Base-by-base conservation (phyloP, 2,329 filamentous ascomycete species). In the Fusarium devonianum region DNA sequence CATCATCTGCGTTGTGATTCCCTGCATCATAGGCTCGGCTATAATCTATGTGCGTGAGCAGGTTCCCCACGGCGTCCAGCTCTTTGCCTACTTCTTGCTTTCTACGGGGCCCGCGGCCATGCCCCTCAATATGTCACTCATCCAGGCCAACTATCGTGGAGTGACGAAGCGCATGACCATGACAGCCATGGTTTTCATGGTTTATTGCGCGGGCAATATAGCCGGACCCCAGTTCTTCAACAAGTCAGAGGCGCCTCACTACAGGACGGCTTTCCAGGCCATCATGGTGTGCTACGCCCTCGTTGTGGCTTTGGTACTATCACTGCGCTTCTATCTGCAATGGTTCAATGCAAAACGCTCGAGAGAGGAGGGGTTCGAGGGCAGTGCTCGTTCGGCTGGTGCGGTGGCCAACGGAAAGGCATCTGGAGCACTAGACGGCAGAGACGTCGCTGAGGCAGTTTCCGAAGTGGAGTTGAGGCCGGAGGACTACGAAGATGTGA, bases 101-200 rank as follows among this genome's bases (percentile, higher is more conserved):
- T 77, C 77, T 1, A 77, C 78, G 0, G 81, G 81, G 0, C 77
- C 82, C 0, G 73, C 78, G 0, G 77, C 77, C 2, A 74, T 85
- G 68, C 81, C 82, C 0, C 73, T 85, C 2, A 74, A 75, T 8
- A 74, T 84, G 68, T 77, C 81, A 0, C 75, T 84, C 1, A 76
- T 83, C 4, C 78, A 81, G 62, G 73, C 78, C 12, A 84, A 84
- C 62, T 81, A 77, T 56, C 74, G 77, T 11, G 81, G 81, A 12
- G 78, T 82, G 14, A 82, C 81, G 21, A 84, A 84, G 71, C 84
- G 83, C 67, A 81, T 82, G 75, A 82, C 80, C 6, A 77, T 83
- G 46, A 83, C 79, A 2, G 79, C 79, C 0, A 59, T 84, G 58
- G 65, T 84, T 4, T 83, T 84, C 54, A 61, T 83, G 7, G 77